A percentile compares a stretch with the other conserved stretches of the same genome.
Conservation (phyloP, 441 rosid species). For the Populus hybrid region DNA sequence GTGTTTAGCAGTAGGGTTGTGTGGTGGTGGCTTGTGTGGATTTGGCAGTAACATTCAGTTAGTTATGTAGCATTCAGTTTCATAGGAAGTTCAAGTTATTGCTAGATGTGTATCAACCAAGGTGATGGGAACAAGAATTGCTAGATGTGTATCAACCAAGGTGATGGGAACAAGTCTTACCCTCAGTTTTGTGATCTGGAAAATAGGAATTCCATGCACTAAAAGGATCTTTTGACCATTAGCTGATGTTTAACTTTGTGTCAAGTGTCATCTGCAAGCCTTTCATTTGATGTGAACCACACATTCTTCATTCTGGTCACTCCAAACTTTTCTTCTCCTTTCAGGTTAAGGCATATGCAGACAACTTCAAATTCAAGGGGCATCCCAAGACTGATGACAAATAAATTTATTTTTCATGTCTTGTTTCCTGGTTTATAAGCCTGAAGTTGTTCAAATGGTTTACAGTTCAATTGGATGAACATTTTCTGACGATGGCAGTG, state of each 20-base stretch:
- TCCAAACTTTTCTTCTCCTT: conserved; percentile 6
- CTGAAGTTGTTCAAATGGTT: conserved; percentile 13
- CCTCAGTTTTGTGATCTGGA: not conserved
- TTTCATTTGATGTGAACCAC: not conserved
- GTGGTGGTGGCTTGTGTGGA: not conserved
- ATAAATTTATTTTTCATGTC: conserved; percentile 22
- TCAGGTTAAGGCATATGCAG: conserved; percentile 81
- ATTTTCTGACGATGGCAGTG: conserved; percentile 6
- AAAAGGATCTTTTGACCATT: not conserved
- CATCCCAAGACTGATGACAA: conserved; percentile 41
- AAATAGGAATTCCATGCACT: not conserved
- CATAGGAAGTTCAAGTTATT: not conserved
- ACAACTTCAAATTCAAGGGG: conserved; percentile 95
- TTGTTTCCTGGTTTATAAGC: conserved; percentile 5
- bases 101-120: not conserved
- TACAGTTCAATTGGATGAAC: conserved; percentile 9
- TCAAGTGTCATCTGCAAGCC: not conserved
- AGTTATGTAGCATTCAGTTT: not conserved
- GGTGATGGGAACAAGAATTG: not conserved
- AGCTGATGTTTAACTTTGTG: not conserved
- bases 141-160: not conserved
- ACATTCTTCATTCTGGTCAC: not conserved
- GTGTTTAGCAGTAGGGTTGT: not conserved
- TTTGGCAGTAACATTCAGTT: not conserved
- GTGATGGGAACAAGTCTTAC: not conserved